Percentiles rank a stretch among this genome's conserved stretches.
These are phyloP conservation scores for Chlorencoelia australis DNA, from an alignment of 2,329 filamentous ascomycete genomes.

Conservation along the genomic window DNA sequence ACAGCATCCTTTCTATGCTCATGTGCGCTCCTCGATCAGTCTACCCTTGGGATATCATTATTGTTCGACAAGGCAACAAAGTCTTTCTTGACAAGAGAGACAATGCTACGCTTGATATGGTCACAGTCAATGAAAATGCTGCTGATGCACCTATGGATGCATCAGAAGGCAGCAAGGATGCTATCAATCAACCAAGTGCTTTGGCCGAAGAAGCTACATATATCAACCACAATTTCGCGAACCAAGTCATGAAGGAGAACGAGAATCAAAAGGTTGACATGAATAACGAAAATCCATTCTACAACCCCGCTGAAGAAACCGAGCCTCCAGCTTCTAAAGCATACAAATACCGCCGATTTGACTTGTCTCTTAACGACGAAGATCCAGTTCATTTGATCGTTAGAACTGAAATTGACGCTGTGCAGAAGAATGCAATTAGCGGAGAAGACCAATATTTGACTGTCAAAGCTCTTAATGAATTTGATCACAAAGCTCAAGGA, in stretches of 20 bases:
- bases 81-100: conserved; percentile 98
- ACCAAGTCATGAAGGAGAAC: conserved; percentile 85
- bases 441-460: conserved; percentile 87
- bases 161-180: conserved; percentile 85
- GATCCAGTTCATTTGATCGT: conserved; percentile 89
- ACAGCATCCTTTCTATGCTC: conserved; percentile 96
- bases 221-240: conserved; percentile 99
- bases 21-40: conserved; percentile 97
- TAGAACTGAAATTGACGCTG: conserved; percentile 88
- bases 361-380: conserved; percentile 82
- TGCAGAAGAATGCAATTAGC: conserved; percentile 87
- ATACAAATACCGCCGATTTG: conserved; percentile 97
- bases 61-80: conserved; percentile 87
- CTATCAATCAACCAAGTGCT: conserved; percentile 85
- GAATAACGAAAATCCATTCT: conserved; percentile 89
- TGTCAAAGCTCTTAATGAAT: conserved; percentile 97
- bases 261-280: conserved; percentile 72
- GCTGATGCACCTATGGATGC: conserved; percentile 88
- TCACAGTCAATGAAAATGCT: conserved; percentile 98
- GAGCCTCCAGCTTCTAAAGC: conserved; percentile 91
- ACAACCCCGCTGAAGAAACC: conserved; percentile 85
- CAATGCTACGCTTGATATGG: conserved; percentile 88
- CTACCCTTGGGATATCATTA: conserved; percentile 97
- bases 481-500: conserved; percentile 95
- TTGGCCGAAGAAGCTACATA: conserved; percentile 96